Base-by-base conservation (phyloP, 805 yeast genomes). In the Candida taoyuanica region DNA sequence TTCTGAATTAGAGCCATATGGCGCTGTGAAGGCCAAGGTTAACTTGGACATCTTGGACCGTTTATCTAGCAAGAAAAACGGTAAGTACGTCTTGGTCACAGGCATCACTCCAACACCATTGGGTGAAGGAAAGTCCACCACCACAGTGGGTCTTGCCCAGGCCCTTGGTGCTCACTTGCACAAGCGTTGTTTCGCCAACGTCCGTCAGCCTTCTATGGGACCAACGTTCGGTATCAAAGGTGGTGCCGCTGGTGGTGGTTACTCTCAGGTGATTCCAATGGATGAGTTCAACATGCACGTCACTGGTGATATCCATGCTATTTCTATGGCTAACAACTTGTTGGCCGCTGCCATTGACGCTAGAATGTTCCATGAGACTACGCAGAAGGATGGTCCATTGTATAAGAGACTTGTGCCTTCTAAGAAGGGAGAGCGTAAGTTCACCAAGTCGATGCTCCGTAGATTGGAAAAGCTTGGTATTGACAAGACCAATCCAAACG, bases 171-270 rank as follows among this genome's bases (percentile, higher is more conserved):
- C 88, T 27, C 88, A 81, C 55, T 66, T 83, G 60, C 70, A 74
- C 36, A 69, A 74, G 50, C 76, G 81, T 42, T 81, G 81, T 13
- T 72, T 83, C 56, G 93, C 91, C 49, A 83, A 82, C 58, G 93
- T 83, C 37, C 75, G 93, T 69, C 93, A 83, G 61, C 93, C 93
- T 18, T 80, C 87, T 9, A 81, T 82, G 89, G 93, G 93, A 40
- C 93, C 93, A 47, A 83, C 93, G n/a, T 83, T 83, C 55, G 93
- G 93, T 65, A 81, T 83, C 49, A 83, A 83, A 61, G 93, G 93
- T 63, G 93, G 93, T 65, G 93, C 93, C 49, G 93, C 93, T 7
- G 93, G 93, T 59, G 91, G 93, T 61, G 93, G 93, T 43, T 83
- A 82, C 59, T 79, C 93, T 20, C 91, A 83, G 63, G 93, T 83